Percentiles rank a stretch among this genome's conserved stretches.
phyloP scores from a whole-genome alignment of 345 rosid genomes.

The Heritiera littoralis region DNA sequence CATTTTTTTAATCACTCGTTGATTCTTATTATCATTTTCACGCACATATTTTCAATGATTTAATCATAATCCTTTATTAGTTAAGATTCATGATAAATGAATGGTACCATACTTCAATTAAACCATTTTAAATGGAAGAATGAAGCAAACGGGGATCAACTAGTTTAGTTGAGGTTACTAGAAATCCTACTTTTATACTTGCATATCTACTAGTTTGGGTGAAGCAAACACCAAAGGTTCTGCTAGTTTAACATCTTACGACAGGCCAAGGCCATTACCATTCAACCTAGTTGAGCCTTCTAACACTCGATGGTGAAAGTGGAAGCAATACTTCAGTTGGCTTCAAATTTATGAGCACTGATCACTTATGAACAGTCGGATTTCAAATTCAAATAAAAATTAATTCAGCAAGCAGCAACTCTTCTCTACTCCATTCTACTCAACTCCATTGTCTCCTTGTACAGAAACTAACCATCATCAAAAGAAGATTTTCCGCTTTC shows the following conservation, averaged over 20 bases:
- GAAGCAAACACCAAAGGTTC: too few species aligned
- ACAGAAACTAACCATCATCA: not conserved
- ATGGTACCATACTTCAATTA: not conserved
- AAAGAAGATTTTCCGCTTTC: not conserved
- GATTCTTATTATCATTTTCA: not conserved
- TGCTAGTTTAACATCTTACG: too few species aligned
- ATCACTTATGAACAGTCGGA: too few species aligned
- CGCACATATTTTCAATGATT: not conserved
- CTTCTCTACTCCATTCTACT: not conserved
- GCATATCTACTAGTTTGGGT: too few species aligned
- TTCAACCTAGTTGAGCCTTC: not conserved
- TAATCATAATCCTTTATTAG: not conserved
- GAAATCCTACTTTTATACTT: too few species aligned
- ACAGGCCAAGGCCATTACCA: too few species aligned
- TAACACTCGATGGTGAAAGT: not conserved
- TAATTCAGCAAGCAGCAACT: not conserved
- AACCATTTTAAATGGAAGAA: not conserved
- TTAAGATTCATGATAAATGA: not conserved
- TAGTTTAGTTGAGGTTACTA: too few species aligned
- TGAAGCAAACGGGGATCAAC: not conserved
- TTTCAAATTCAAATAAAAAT: not conserved
- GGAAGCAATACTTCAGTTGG: not conserved
- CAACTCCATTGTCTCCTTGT: not conserved
- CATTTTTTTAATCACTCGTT: too few species aligned
- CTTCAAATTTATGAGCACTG: too few species aligned